These are phyloP conservation scores for Kwoniella europaea DNA, from an alignment of 768 basidiomycete species.

Conservation along the genomic window DNA sequence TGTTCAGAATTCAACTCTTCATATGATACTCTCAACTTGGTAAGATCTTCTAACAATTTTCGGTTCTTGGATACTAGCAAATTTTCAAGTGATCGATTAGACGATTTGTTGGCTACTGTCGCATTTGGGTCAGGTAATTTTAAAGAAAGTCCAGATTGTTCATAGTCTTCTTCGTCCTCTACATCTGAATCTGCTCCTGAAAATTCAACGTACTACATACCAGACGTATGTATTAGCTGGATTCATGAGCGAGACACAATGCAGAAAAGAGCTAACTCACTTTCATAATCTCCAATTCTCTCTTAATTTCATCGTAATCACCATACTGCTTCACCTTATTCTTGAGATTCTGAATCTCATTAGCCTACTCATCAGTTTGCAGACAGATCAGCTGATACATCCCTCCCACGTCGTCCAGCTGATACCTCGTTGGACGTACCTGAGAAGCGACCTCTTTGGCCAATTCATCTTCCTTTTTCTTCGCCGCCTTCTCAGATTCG, in stretches of 20 bases:
- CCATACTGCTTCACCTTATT: constrained; percentile 71
- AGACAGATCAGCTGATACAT: no score
- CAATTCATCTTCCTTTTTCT: constrained; percentile 68
- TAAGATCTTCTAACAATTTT: constrained; percentile 86
- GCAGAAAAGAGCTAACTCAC: constrained; percentile 59
- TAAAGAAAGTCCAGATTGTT: constrained; percentile 53
- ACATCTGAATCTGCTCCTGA: constrained; percentile 80
- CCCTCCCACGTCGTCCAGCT: no score
- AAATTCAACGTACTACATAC: constrained; percentile 89
- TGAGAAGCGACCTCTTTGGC: constrained; percentile 64
- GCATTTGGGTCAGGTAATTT: constrained; percentile 88
- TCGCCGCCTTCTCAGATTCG: constrained; percentile 63
- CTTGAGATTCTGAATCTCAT: constrained; percentile 73
- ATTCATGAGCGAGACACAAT: not conserved
- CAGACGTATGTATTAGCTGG: not conserved
- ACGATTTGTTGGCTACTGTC: constrained; percentile 74
- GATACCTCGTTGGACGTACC: constrained; percentile 59
- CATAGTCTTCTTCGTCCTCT: constrained; percentile 61
- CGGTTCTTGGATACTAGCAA: constrained; percentile 94
- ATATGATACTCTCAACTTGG: constrained; percentile 84
- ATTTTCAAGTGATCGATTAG: constrained; percentile 82
- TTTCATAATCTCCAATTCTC: constrained; percentile 98
- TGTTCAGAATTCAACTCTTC: constrained; percentile 77
- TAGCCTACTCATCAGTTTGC: constrained; percentile 58
- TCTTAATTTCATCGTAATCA: constrained; percentile 97